Evolutionary conservation across 805 yeast species (phyloP).

Genomic region (Saccharomycodes ludwigii): DNA sequence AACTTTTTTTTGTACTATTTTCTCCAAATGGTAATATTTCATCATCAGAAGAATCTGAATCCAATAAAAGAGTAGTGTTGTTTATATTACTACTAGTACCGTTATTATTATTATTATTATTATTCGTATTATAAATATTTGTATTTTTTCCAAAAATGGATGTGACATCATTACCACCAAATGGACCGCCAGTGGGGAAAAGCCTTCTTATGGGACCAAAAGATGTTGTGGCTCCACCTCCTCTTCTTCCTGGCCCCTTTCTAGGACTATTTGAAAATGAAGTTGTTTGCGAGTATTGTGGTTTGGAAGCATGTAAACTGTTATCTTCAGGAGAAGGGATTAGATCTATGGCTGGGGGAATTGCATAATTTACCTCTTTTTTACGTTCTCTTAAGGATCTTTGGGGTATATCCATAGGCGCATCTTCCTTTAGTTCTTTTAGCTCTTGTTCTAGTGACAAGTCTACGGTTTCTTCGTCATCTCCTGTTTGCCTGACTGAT

Average conservation of each 20-base stretch:
- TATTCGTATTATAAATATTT: slow-evolving; percentile 19
- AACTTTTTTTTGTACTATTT: slow-evolving; percentile 23
- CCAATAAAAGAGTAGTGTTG: slow-evolving; percentile 24
- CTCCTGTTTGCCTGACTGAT: neutral
- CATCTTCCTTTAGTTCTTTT: slow-evolving; percentile 41
- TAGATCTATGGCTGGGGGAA: slow-evolving; percentile 65
- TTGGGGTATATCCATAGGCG: slow-evolving; percentile 33
- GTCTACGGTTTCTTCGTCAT: neutral
- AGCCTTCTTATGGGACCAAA: slow-evolving; percentile 50
- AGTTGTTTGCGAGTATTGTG: slow-evolving; percentile 27
- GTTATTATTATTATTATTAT: too few species aligned
- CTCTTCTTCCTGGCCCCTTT: slow-evolving; percentile 26
- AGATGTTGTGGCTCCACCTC: slow-evolving; percentile 27
- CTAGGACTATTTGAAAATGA: slow-evolving; percentile 13
- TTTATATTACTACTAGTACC: slow-evolving; percentile 17
- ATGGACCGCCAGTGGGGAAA: slow-evolving; percentile 93
- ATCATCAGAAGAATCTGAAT: slow-evolving; percentile 54
- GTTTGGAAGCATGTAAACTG: slow-evolving; percentile 19
- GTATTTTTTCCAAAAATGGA: slow-evolving; percentile 70
- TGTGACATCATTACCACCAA: slow-evolving; percentile 90
- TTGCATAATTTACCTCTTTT: slow-evolving; percentile 63
- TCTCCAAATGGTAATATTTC: slow-evolving; percentile 39
- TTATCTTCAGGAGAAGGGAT: slow-evolving; percentile 12
- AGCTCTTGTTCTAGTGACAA: slow-evolving; percentile 5
- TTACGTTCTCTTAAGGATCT: slow-evolving; percentile 51